Base-by-base conservation (phyloP, 1,139 yeast species). In the Protomyces macrosporus region DNA sequence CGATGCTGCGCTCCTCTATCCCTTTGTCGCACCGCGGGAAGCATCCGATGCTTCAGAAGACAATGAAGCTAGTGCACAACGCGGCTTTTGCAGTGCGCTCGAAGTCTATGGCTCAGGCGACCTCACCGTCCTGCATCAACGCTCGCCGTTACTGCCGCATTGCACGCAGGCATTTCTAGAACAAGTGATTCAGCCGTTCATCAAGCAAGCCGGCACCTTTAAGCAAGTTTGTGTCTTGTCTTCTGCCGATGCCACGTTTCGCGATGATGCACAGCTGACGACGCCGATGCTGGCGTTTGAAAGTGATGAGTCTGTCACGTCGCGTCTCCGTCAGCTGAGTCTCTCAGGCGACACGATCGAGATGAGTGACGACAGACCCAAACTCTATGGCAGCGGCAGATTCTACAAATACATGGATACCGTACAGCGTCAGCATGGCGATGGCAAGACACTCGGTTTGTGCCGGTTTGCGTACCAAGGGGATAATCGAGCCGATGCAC, bases 71-170 rank as follows among this genome's bases (percentile, higher is more conserved):
- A 1, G 23, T 23, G 23, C 2, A 23, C 23, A 23, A 23, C 1
- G 23, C 23, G 30, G 45, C 37, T 30, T 56, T n/a, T 23, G 69
- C 65, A 45, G 67, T 66, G 70, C 45, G 60, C 40, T 35, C 23
- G 53, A 90, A 69, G 79, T 73, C 6, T 75, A 68, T 64, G 64
- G 68, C 53, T 58, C 63, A 16, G 65, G 55, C 6, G 14, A 60
- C 39, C 50, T 87, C 9, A 80, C 88, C 1, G 71, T 89, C 14
- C 72, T 93, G 4, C 97, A 90, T 71, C 90, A 90, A 70, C 77
- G 98, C 59, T 82, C 97, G 0, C 98, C 98, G 0, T 80, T 90
- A 1, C 77, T 91, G 14, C 87, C 95, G 0, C 85, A 87, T 0
- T 83, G 79, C 67, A 77, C 81, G 35, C 74, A 75, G 42, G 75